These are phyloP conservation scores for Daldinia eschscholtzii DNA, from an alignment of 2,329 filamentous ascomycete species.

Conservation along the genomic window DNA sequence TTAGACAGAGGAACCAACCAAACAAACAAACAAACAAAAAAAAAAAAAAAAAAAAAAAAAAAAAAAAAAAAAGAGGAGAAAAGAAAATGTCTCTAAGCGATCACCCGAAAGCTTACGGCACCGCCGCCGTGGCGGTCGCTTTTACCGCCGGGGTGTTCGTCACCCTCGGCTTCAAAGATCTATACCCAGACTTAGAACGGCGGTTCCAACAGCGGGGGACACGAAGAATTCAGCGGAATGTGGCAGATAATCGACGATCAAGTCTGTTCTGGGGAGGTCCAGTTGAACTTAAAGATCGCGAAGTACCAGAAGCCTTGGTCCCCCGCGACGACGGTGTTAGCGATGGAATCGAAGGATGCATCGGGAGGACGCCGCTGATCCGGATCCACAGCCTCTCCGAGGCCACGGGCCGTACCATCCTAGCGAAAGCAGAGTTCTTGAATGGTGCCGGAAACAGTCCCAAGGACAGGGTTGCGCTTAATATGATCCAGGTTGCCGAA, in stretches of 20 bases:
- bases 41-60: constrained; percentile 22
- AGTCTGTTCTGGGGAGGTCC: constrained; percentile 64
- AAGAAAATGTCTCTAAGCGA: constrained; percentile 69
- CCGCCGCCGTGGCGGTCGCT: constrained; percentile 75
- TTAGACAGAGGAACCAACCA: background rate
- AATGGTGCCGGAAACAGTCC: constrained; percentile 95
- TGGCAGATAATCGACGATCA: constrained; percentile 50
- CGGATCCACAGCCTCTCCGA: constrained; percentile 86
- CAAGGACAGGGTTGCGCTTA: constrained; percentile 93
- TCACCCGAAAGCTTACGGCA: constrained; percentile 72
- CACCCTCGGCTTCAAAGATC: constrained; percentile 82
- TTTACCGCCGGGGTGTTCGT: constrained; percentile 83
- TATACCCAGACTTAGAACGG: constrained; percentile 80
- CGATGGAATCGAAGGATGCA: constrained; percentile 88
- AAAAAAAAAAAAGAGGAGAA: constrained; percentile 31
- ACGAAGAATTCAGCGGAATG: constrained; percentile 24
- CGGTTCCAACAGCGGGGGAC: constrained; percentile 67
- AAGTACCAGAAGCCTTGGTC: constrained; percentile 50
- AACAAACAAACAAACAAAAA: background rate
- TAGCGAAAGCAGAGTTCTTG: constrained; percentile 95
- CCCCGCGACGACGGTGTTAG: constrained; percentile 62
- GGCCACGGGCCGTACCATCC: constrained; percentile 87
- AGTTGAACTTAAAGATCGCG: constrained; percentile 69
- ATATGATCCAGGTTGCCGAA: constrained; percentile 89
- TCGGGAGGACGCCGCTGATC: constrained; percentile 92